phyloP scores from a whole-genome alignment of 305 asterid genomes.

The Rubia occidens region DNA sequence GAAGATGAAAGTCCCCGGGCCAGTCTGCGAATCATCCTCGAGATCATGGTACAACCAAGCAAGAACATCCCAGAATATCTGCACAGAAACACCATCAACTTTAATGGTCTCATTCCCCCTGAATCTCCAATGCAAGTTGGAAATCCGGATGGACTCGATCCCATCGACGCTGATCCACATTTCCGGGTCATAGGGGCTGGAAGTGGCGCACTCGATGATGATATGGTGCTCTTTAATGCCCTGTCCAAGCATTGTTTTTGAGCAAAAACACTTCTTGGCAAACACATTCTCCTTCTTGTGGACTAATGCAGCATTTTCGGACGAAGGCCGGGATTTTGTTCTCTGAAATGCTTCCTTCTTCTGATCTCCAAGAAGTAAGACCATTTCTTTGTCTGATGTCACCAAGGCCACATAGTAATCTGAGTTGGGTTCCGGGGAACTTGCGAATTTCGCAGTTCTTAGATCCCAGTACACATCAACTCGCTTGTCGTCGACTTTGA shows the following conservation, averaged over 20 bases:
- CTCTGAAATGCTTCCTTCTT: conserved; percentile 57
- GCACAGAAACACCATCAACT: conserved; percentile 51
- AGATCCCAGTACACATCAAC: conserved; percentile 80
- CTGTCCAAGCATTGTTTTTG: conserved; percentile 50
- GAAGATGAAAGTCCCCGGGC: conserved; percentile 59
- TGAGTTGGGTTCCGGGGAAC: conserved; percentile 54
- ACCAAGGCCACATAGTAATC: conserved; percentile 70
- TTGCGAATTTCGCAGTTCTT: conserved; percentile 44
- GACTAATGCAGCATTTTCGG: conserved; percentile 39
- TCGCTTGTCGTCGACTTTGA: conserved; percentile 44
- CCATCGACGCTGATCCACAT: conserved; percentile 86
- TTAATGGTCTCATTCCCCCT: conserved; percentile 64
- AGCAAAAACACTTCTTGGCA: conserved; percentile 63
- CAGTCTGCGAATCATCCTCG: conserved; percentile 18
- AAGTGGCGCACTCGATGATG: conserved; percentile 46
- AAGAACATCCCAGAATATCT: conserved; percentile 78
- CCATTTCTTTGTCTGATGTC: conserved; percentile 34
- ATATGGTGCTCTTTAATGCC: conserved; percentile 53
- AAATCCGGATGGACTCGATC: conserved; percentile 42
- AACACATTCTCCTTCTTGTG: conserved; percentile 67
- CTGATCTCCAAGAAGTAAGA: conserved; percentile 62
- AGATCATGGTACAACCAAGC: conserved; percentile 53
- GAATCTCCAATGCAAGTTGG: conserved; percentile 80
- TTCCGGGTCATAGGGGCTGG: conserved; percentile 57
- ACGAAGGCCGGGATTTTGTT: conserved; percentile 35